Conservation (phyloP, 2,329 filamentous ascomycete genomes). For the Cyanodermella asteris region DNA sequence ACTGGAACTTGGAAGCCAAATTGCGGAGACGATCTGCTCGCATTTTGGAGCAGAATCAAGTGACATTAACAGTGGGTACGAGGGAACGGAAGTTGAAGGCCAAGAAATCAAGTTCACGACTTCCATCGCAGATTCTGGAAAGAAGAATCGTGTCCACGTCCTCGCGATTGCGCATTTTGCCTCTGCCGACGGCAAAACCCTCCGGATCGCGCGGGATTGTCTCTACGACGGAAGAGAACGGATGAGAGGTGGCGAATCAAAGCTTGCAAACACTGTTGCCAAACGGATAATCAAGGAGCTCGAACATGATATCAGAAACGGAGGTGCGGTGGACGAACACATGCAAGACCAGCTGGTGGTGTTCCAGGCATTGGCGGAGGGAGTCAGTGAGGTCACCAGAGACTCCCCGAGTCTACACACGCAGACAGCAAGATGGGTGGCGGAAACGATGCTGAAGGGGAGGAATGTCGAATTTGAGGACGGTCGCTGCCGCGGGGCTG, state of each 20-base stretch:
- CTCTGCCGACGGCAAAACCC: slow-evolving; percentile 21
- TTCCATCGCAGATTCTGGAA: slow-evolving; percentile 14
- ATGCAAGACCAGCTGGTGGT: slow-evolving; percentile 38
- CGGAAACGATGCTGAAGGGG: slow-evolving; percentile 3
- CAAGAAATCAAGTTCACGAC: slow-evolving; percentile 4
- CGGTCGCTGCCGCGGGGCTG: slow-evolving; percentile 6
- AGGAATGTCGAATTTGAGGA: slow-evolving; percentile 4
- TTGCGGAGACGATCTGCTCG: no score
- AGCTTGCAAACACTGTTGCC: slow-evolving; percentile 18
- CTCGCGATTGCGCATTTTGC: slow-evolving; percentile 35
- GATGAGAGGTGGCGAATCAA: slow-evolving; percentile 8
- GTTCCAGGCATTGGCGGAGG: slow-evolving; percentile 32
- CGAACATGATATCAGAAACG: slow-evolving; percentile 21
- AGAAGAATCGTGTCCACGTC: slow-evolving; percentile 27
- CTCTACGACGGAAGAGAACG: slow-evolving; percentile 20
- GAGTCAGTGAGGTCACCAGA: slow-evolving; percentile 9
- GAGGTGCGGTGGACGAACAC: slow-evolving; percentile 29
- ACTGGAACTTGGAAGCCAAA: no score
- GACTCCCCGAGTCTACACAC: slow-evolving; percentile 20
- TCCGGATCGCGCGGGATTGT: slow-evolving; percentile 28
- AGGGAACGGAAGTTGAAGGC: slow-evolving; percentile 15
- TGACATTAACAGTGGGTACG: slow-evolving; percentile 14
- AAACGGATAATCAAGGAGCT: slow-evolving; percentile 24
- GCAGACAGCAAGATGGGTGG: slow-evolving; percentile 20
- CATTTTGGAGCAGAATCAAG: slow-evolving; percentile 9